phyloP scores from a whole-genome alignment of 2,329 filamentous ascomycete genomes.

The Phoma sp. region DNA sequence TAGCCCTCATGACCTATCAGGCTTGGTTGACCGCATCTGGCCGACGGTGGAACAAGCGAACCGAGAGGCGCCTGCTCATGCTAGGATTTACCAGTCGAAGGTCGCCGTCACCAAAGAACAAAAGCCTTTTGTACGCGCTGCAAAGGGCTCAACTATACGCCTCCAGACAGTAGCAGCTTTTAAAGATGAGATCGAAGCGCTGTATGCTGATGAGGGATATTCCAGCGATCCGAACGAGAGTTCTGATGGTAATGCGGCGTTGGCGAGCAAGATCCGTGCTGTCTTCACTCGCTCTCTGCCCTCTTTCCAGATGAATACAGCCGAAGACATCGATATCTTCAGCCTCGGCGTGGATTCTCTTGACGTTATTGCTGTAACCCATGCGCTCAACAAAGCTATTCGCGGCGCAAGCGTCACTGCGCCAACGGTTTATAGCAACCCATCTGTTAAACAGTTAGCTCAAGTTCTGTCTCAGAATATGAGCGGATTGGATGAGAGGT shows the following conservation, averaged over 20 bases:
- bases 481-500: neutral
- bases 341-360: constrained; percentile 29
- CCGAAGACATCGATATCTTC: constrained; percentile 20
- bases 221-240: neutral
- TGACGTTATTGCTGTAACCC: constrained; percentile 19
- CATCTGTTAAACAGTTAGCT: constrained; percentile 6
- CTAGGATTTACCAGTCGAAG: constrained; percentile 25
- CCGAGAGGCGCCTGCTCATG: constrained; percentile 29
- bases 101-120: constrained; percentile 21
- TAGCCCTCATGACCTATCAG: neutral
- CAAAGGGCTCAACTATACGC: constrained; percentile 36
- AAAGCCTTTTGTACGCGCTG: constrained; percentile 25
- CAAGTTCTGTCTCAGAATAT: neutral
- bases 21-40: constrained; percentile 34
- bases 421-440: constrained; percentile 7
- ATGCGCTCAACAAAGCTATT: constrained; percentile 18
- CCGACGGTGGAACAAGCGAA: constrained; percentile 31
- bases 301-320: neutral
- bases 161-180: constrained; percentile 30
- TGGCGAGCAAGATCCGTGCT: neutral
- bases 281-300: neutral
- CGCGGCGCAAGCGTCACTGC: constrained; percentile 2
- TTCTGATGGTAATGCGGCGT: neutral
- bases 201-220: constrained; percentile 23
- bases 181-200: constrained; percentile 30